Evolutionary conservation across 2,329 filamentous ascomycete genomes (phyloP), one percentile per base, ranked within the genome.

Genomic region (Pseudopyricularia cyperi): DNA sequence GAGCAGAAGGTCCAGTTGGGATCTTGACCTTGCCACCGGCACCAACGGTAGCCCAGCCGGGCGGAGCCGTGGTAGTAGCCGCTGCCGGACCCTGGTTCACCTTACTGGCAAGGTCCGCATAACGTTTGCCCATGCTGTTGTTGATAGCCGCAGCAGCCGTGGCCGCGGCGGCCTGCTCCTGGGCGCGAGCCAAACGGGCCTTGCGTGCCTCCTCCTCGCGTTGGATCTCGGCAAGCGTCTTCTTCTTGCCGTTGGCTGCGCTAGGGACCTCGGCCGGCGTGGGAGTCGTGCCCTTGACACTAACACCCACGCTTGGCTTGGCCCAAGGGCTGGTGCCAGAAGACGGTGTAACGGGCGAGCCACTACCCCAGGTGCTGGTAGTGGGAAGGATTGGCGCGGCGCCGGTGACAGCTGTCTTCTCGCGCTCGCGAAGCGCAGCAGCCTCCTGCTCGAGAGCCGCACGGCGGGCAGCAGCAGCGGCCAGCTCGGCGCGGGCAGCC

Each of bases 221-320:
- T 66, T 97, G 93, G 54, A 98, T 97, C 59, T 97, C 91, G 24
- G 89, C 88, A 46, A 97, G 74, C 0, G 89, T 95, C 77, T 96
- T 96, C 74, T 94, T 93, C 69, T 71, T 65, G 63, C 65, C 30
- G 67, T 65, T 37, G 30, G 66, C 62, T 5, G 63, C 62, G n/a
- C 61, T 54, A 5, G 60, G 57, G 12, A 58, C 60, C 3, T 59
- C 55, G 14, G 57, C 58, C 1, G 63, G 55, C 3, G 62, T 59
- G 1, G 57, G 55, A 4, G 61, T 42, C 11, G n/a, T 53, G 14
- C 55, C 62, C 63, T 79, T 80, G 44, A 63, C 60, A 3, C 71
- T 67, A 24, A 17, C 39, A 1, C 71, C 67, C 37, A 32, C 39
- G 50, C 37, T 46, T 3, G 83, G 80, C 66, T 87, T 88, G 17